Conservation (phyloP, 1,284 basidiomycete genomes). For the Heimioporus retisporus region DNA sequence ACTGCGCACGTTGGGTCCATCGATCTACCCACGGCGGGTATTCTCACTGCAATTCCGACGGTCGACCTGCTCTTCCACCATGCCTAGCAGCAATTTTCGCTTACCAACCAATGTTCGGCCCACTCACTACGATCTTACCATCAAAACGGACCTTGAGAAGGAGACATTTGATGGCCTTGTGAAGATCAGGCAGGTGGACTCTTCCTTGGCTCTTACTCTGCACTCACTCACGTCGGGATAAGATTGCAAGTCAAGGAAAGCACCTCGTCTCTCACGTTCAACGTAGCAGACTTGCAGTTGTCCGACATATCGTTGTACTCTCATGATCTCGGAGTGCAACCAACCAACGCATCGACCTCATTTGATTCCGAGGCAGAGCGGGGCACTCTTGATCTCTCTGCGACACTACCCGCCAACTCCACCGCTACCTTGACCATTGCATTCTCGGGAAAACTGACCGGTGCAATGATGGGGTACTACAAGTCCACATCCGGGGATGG, state of each 20-base stretch:
- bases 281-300: constrained; percentile 79
- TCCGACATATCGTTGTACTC: constrained; percentile 74
- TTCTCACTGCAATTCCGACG: constrained; percentile 5
- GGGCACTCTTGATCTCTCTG: constrained; percentile 66
- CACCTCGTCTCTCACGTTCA: constrained; percentile 77
- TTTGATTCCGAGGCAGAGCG: constrained; percentile 76
- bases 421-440: constrained; percentile 71
- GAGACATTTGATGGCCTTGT: constrained; percentile 84
- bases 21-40: no score
- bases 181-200: constrained; percentile 67
- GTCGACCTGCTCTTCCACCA: constrained; percentile 22
- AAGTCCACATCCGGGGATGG: constrained; percentile 65
- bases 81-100: constrained; percentile 61
- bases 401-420: constrained; percentile 68
- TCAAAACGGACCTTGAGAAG: constrained; percentile 87
- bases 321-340: constrained; percentile 64
- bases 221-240: constrained; percentile 14
- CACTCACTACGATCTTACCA: constrained; percentile 85
- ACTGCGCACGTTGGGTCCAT: no score
- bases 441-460: constrained; percentile 74
- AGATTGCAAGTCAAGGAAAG: constrained; percentile 80
- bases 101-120: constrained; percentile 83
- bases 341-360: constrained; percentile 58
- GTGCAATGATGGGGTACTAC: constrained; percentile 82
- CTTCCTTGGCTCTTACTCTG: neutral